phyloP scores from a whole-genome alignment of 2,329 filamentous ascomycete species.

The Penicillium sclerotigenum region DNA sequence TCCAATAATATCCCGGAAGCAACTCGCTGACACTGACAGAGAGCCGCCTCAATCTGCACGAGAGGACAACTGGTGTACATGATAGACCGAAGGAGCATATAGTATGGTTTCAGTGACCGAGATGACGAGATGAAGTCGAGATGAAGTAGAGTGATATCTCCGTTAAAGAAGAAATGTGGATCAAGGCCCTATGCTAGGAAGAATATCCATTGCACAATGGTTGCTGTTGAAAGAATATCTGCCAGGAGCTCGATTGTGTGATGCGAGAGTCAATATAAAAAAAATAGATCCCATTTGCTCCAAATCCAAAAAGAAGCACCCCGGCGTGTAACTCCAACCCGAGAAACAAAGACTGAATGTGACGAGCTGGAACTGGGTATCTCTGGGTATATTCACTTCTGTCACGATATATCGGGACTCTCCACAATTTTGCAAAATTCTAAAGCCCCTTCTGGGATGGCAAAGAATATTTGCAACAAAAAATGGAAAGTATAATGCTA shows the following conservation, averaged over 20 bases:
- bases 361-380: background rate
- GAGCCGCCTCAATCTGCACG: background rate
- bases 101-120: background rate
- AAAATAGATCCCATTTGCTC: background rate
- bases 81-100: background rate
- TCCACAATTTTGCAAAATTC: background rate
- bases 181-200: background rate
- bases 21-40: background rate
- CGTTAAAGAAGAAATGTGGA: background rate
- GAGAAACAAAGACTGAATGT: background rate
- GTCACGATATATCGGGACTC: background rate
- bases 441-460: background rate
- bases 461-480: background rate
- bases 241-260: background rate
- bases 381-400: background rate
- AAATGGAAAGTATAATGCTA: background rate
- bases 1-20: background rate
- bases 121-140: background rate
- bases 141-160: background rate
- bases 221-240: background rate
- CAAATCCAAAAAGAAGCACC: background rate
- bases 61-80: background rate
- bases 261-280: background rate
- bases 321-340: background rate
- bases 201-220: background rate